A percentile compares a stretch with the other conserved stretches of the same genome.
Conservation (phyloP, 1,139 yeast species). For the Meyerozyma guilliermondii region DNA sequence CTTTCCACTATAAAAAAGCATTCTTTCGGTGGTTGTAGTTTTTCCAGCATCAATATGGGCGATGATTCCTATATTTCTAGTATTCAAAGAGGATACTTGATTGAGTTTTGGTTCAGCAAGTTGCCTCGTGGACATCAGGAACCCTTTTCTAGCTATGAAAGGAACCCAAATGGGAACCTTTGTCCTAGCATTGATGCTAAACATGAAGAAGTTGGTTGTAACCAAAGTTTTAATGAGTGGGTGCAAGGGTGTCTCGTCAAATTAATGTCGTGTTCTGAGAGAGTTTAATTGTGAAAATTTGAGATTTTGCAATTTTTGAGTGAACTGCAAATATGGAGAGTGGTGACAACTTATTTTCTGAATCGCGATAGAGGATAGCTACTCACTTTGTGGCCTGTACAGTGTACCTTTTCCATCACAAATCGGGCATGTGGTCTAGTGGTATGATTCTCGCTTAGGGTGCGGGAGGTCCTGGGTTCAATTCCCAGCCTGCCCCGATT, state of each 20-base stretch:
- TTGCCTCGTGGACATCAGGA: background rate
- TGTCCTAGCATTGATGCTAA: background rate
- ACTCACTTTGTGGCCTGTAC: background rate
- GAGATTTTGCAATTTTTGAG: background rate
- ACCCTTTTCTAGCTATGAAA: background rate
- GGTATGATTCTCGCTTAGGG: conserved; percentile 34
- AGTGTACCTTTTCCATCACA: background rate
- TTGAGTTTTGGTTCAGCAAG: conserved; percentile 17
- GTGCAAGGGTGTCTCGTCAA: background rate
- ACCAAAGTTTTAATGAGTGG: background rate
- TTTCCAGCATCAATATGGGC: conserved; percentile 92
- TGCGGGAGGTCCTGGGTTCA: conserved; percentile 39
- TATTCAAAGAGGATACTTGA: conserved; percentile 24
- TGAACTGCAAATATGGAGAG: background rate
- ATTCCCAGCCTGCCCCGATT: conserved; percentile 32
- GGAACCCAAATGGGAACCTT: background rate
- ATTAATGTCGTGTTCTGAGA: background rate
- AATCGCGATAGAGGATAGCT: too few species aligned
- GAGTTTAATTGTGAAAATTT: background rate
- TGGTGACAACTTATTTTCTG: too few species aligned
- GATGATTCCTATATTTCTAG: conserved; percentile 73
- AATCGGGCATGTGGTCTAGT: conserved; percentile 30
- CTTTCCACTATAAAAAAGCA: conserved; percentile 83
- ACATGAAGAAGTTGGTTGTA: background rate
- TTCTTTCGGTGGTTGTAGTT: conserved; percentile 85